Conservation (phyloP, 208 protist species). For the Eutreptiella sp. region DNA sequence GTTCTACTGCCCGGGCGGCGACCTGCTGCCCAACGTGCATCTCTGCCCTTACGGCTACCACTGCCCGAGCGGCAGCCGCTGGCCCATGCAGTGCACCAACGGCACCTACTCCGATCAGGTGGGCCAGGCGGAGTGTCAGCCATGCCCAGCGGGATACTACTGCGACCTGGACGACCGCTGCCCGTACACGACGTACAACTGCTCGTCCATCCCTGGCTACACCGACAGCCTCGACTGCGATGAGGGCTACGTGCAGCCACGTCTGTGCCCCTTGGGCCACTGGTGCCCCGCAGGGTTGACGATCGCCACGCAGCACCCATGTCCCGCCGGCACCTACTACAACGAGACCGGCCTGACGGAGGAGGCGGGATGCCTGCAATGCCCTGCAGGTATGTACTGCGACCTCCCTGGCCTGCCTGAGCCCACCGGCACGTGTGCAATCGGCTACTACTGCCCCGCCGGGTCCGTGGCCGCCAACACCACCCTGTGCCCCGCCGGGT, state of each 20-base stretch:
- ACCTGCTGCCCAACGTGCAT: conserved; percentile 12
- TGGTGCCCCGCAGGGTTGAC: conserved; percentile 34
- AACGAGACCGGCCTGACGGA: not conserved
- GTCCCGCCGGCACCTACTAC: conserved; percentile 23
- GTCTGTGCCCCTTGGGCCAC: conserved; percentile 26
- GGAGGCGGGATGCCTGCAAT: conserved; percentile 6
- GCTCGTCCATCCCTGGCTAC: conserved; percentile 6
- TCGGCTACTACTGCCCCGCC: conserved; percentile 40
- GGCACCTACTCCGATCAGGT: conserved; percentile 20
- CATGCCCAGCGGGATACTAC: conserved; percentile 40
- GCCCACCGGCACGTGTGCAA: conserved; percentile 27
- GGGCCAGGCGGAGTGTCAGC: conserved; percentile 9
- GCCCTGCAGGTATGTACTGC: conserved; percentile 2
- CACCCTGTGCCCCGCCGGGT: conserved; percentile 22
- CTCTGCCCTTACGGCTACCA: conserved; percentile 33
- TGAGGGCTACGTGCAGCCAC: not conserved
- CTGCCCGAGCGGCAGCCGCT: conserved; percentile 26
- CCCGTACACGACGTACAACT: not conserved
- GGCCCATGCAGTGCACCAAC: conserved; percentile 26
- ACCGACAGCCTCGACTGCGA: no score
- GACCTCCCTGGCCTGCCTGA: not conserved
- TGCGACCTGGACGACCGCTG: conserved; percentile 24
- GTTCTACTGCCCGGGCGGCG: conserved; percentile 44
- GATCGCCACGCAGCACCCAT: conserved; percentile 25
- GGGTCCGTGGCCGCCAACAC: conserved; percentile 19